phyloP scores from a whole-genome alignment of 2,329 filamentous ascomycete species.

The Cercospora beticola region DNA sequence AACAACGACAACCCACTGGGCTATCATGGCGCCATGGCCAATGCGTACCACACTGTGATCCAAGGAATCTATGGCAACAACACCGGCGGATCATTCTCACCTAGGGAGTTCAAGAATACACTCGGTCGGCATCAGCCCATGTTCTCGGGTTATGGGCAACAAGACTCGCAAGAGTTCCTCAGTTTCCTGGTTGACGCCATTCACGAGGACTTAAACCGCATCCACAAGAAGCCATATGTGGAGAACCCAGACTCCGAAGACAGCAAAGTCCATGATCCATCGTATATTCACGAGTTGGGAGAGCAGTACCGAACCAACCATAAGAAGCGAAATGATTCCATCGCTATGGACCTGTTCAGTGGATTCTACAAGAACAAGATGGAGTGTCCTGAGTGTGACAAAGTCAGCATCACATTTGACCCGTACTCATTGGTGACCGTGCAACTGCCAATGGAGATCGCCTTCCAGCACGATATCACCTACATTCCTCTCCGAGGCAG shows the following conservation, averaged over 20 bases:
- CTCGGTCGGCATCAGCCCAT: constrained; percentile 79
- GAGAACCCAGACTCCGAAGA: constrained; percentile 98
- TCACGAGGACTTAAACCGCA: constrained; percentile 91
- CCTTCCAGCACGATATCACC: constrained; percentile 72
- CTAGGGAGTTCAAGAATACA: constrained; percentile 76
- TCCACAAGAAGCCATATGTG: constrained; percentile 94
- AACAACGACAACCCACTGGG: constrained; percentile 84
- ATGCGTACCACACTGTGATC: constrained; percentile 74
- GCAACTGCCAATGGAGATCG: constrained; percentile 81
- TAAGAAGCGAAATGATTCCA: constrained; percentile 86
- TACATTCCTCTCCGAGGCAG: constrained; percentile 74
- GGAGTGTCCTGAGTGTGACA: constrained; percentile 84
- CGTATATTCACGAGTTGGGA: constrained; percentile 79
- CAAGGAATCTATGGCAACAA: constrained; percentile 74
- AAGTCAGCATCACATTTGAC: constrained; percentile 98
- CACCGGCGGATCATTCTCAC: constrained; percentile 67
- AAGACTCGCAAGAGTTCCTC: constrained; percentile 96
- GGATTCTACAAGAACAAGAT: constrained; percentile 98
- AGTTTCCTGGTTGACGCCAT: constrained; percentile 92
- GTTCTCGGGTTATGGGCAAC: constrained; percentile 92
- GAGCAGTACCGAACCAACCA: constrained; percentile 90
- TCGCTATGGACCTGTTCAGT: constrained; percentile 92
- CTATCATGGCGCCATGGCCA: constrained; percentile 83
- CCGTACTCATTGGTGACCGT: constrained; percentile 94
- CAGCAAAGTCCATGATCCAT: constrained; percentile 82